These are phyloP conservation scores for Mycena capillaripes DNA, from an alignment of 768 basidiomycete genomes.

Conservation along the genomic window DNA sequence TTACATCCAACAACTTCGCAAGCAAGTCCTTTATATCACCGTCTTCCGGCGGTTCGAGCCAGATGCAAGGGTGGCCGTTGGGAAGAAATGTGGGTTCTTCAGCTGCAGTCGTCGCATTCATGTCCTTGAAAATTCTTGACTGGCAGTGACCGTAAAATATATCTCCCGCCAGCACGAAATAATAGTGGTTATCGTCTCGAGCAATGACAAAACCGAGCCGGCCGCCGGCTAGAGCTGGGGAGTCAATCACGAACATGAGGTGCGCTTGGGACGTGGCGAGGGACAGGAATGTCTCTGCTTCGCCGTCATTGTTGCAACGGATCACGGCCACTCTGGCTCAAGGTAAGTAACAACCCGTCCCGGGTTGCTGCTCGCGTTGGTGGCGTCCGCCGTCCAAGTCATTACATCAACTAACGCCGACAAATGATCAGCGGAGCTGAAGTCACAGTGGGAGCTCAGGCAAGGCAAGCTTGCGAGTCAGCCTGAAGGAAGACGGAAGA, in stretches of 20 bases:
- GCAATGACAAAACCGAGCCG: background rate
- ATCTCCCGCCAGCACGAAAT: background rate
- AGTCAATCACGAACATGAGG: background rate
- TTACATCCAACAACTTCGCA: background rate
- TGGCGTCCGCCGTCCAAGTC: too few species aligned
- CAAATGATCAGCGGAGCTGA: too few species aligned
- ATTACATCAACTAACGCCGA: too few species aligned
- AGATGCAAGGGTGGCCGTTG: background rate
- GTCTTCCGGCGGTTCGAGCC: background rate
- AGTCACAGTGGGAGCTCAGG: too few species aligned
- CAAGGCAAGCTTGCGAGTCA: too few species aligned
- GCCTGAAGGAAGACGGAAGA: too few species aligned
- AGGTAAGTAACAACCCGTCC: too few species aligned
- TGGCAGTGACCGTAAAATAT: background rate
- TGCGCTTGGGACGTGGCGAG: background rate
- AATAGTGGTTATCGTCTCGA: background rate
- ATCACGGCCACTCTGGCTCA: too few species aligned
- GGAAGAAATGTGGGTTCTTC: background rate
- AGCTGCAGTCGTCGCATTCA: background rate
- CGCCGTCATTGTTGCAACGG: too few species aligned
- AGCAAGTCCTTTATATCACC: background rate
- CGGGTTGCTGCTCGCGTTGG: too few species aligned
- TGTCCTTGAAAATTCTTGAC: background rate
- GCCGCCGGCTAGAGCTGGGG: background rate
- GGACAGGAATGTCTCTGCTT: background rate